Evolutionary conservation across 2,329 filamentous ascomycete species (phyloP).

Genomic region (Amylocarpus encephaloides): DNA sequence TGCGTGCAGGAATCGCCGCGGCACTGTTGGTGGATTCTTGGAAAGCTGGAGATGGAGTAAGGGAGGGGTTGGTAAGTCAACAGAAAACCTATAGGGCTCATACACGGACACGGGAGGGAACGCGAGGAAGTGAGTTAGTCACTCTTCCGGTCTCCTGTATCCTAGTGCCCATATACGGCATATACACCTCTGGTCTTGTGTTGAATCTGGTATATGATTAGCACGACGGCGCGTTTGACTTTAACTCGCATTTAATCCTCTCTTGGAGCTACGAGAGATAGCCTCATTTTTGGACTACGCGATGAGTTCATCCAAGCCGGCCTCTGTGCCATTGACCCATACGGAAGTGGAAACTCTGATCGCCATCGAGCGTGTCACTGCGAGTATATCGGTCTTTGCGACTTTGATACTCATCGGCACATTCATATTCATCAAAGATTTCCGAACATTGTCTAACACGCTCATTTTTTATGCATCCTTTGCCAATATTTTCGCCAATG

Average conservation of each 20-base stretch:
- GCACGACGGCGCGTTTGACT: background rate
- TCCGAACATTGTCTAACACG: constrained; percentile 74
- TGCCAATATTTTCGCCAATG: constrained; percentile 53
- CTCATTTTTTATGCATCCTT: constrained; percentile 56
- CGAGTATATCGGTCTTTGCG: constrained; percentile 63
- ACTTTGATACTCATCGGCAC: constrained; percentile 66
- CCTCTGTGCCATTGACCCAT: constrained; percentile 8
- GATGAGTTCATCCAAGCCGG: no score
- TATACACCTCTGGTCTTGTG: no score
- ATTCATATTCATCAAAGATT: constrained; percentile 60
- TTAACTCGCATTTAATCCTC: background rate
- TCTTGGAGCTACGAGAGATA: background rate
- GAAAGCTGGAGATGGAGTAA: no score
- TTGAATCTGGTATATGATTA: no score
- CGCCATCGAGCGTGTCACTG: constrained; percentile 61
- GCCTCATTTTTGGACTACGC: background rate
- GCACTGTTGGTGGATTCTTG: no score
- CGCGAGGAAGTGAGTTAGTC: no score
- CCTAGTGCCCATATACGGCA: no score
- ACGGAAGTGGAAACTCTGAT: constrained; percentile 48
- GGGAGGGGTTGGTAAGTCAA: no score
- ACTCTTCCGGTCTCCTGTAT: no score
- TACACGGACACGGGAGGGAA: no score
- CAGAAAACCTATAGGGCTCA: no score
- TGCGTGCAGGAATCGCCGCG: no score